phyloP scores from a whole-genome alignment of 1,284 basidiomycete genomes.

The Ganoderma boninense region DNA sequence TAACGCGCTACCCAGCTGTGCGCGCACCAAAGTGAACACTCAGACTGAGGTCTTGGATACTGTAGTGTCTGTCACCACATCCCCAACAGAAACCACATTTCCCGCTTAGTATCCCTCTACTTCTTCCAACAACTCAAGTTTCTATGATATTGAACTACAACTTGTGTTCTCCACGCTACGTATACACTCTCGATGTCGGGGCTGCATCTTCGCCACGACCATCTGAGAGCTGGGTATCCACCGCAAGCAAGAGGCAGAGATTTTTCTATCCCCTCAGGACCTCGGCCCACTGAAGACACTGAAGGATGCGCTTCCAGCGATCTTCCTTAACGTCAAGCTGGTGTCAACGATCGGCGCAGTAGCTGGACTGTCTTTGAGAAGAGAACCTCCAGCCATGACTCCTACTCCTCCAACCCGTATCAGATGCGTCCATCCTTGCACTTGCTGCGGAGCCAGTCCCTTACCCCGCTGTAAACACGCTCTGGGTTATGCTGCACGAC shows the following conservation, averaged over 20 bases:
- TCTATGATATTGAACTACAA: neutral
- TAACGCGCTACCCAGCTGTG: too few species aligned
- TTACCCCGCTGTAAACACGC: neutral
- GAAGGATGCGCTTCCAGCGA: neutral
- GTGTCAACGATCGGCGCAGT: neutral
- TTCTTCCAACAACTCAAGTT: neutral
- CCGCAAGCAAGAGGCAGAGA: neutral
- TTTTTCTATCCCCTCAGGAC: neutral
- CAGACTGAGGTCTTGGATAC: neutral
- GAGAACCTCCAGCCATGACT: neutral
- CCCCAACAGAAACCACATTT: neutral
- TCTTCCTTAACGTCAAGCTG: neutral
- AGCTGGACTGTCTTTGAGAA: neutral
- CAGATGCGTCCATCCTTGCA: neutral
- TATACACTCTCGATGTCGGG: too few species aligned
- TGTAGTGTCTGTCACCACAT: neutral
- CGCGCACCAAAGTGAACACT: neutral
- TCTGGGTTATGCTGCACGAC: neutral
- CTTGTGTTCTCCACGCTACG: neutral
- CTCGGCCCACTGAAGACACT: neutral
- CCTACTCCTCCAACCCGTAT: neutral
- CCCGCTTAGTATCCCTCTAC: neutral
- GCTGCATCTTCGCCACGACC: neutral
- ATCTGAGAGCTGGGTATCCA: neutral
- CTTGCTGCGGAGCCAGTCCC: neutral